phyloP scores from a whole-genome alignment of 1,284 basidiomycete species.

The Ustilago nuda region DNA sequence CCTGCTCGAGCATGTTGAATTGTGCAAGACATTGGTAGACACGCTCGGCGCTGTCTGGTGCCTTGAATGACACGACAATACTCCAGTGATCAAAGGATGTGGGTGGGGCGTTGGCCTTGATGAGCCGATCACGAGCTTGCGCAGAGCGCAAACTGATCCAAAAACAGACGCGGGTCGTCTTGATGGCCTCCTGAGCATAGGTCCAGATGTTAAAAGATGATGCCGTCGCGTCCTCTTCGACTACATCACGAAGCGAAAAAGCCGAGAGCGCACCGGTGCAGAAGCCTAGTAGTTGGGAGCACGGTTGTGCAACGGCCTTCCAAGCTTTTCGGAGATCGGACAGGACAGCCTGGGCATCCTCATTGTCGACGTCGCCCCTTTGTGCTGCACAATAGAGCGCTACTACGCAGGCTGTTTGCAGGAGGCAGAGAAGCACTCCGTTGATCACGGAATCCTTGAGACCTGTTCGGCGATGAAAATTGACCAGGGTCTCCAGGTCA shows the following conservation, averaged over 20 bases:
- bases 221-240: background rate
- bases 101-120: background rate
- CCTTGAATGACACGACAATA: slow-evolving; percentile 26
- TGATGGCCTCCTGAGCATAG: slow-evolving; percentile 23
- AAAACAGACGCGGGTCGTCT: slow-evolving; percentile 34
- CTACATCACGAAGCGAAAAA: slow-evolving; percentile 18
- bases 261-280: slow-evolving; percentile 44
- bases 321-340: slow-evolving; percentile 16
- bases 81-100: slow-evolving; percentile 28
- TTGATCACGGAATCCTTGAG: slow-evolving; percentile 42
- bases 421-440: slow-evolving; percentile 40
- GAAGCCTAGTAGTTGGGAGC: slow-evolving; percentile 39
- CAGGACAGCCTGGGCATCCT: background rate
- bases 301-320: slow-evolving; percentile 18
- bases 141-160: slow-evolving; percentile 47
- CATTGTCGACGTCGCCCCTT: background rate
- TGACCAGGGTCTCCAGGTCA: slow-evolving; percentile 22
- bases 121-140: slow-evolving; percentile 20
- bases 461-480: slow-evolving; percentile 27
- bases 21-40: slow-evolving; percentile 9
- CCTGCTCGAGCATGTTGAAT: slow-evolving; percentile 23
- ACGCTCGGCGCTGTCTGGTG: slow-evolving; percentile 8
- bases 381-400: slow-evolving; percentile 22
- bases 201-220: slow-evolving; percentile 25
- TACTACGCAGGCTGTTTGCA: slow-evolving; percentile 38